phyloP scores from a whole-genome alignment of 495 filamentous ascomycete species.

The Penicillium ochrochloron region DNA sequence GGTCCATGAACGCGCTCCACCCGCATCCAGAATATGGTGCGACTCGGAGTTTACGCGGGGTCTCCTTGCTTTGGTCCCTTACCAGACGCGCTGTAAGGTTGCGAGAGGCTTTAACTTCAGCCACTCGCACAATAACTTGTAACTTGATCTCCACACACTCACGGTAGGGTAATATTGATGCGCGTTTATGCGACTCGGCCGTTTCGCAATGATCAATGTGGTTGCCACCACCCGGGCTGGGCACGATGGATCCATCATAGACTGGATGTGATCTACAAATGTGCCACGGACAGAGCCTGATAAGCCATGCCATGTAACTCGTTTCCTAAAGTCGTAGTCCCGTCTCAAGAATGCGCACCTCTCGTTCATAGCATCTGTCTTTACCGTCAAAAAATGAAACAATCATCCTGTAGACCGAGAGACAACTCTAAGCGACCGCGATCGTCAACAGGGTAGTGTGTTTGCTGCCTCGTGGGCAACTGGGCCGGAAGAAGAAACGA shows the following conservation, averaged over 20 bases:
- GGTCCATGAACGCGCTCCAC: conserved; percentile 7
- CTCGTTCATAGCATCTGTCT: not conserved
- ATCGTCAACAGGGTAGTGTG: conserved; percentile 11
- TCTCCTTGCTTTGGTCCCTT: conserved; percentile 33
- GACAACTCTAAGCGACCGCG: not conserved
- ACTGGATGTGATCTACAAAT: conserved; percentile 10
- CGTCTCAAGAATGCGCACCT: conserved; percentile 18
- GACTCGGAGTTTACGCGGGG: conserved; percentile 24
- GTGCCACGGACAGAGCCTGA: conserved; percentile 1
- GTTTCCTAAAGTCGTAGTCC: conserved; percentile 8
- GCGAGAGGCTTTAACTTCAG: conserved; percentile 22
- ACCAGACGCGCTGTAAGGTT: conserved; percentile 23
- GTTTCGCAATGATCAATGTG: conserved; percentile 25
- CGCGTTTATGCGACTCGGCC: conserved; percentile 30
- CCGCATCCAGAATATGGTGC: conserved; percentile 12
- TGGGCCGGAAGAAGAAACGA: conserved; percentile 12
- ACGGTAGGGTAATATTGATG: conserved; percentile 1
- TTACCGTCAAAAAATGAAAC: not conserved
- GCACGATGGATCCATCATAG: conserved; percentile 8
- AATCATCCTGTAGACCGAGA: not conserved
- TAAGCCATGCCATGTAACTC: conserved; percentile 13
- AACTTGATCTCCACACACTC: not conserved
- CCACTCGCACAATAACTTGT: conserved; percentile 12
- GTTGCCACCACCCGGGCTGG: conserved; percentile 11
- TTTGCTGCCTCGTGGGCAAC: conserved; percentile 19